These are phyloP conservation scores for Solanum boliviense DNA, from an alignment of 257 asterid species.

Conservation along the genomic window DNA sequence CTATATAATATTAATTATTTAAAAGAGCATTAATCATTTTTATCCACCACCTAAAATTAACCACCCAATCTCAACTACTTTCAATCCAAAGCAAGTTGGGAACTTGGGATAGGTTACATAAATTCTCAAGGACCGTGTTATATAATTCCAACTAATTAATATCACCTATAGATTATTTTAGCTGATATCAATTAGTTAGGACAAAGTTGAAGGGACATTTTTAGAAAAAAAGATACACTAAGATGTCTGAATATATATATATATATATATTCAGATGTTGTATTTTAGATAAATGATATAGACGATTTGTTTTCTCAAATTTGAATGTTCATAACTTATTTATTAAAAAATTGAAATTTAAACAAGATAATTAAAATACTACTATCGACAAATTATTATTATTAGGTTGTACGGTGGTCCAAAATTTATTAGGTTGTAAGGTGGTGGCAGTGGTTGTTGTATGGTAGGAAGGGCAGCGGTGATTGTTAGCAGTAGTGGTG, in stretches of 20 bases:
- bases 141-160: neutral
- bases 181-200: neutral
- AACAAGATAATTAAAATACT: neutral
- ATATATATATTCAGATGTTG: neutral
- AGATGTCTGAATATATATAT: too few relatives aligned
- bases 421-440: neutral
- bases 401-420: neutral
- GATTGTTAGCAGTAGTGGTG: neutral
- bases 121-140: neutral
- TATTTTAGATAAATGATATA: neutral
- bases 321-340: neutral
- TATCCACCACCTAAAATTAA: neutral
- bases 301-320: neutral
- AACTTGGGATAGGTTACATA: neutral
- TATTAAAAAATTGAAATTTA: neutral
- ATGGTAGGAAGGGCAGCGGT: neutral
- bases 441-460: neutral
- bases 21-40: neutral
- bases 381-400: neutral
- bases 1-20: neutral
- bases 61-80: neutral
- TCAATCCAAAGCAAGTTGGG: neutral
- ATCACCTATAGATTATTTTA: neutral
- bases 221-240: neutral
- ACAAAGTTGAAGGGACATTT: neutral